Conservation (phyloP, 768 basidiomycete genomes). For the Hygrophorus russula region DNA sequence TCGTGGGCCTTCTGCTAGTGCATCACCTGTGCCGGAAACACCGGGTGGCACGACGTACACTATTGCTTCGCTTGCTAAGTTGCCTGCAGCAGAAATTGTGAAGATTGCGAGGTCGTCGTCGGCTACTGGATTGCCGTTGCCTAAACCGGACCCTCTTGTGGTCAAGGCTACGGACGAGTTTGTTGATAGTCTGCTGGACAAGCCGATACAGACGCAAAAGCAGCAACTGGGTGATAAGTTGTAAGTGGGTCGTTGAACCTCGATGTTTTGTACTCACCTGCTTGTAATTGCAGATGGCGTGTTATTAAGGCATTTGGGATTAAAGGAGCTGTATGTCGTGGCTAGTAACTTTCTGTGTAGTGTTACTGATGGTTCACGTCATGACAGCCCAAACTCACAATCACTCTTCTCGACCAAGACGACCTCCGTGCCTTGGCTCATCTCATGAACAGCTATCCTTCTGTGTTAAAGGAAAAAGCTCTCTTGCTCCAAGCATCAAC, state of each 20-base stretch:
- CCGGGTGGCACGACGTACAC: slow-evolving; percentile 44
- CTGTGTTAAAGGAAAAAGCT: slow-evolving; percentile 73
- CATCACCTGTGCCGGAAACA: slow-evolving; percentile 58
- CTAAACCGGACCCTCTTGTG: slow-evolving; percentile 61
- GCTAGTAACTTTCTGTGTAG: neutral
- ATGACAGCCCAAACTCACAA: slow-evolving; percentile 70
- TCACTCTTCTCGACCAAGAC: slow-evolving; percentile 73
- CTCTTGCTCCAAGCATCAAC: slow-evolving; percentile 14
- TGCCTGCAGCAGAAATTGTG: slow-evolving; percentile 71
- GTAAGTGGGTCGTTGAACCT: slow-evolving; percentile 23
- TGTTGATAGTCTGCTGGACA: slow-evolving; percentile 47
- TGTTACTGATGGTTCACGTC: slow-evolving; percentile 3
- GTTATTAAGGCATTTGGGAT: slow-evolving; percentile 72
- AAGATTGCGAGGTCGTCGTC: slow-evolving; percentile 44
- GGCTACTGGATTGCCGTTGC: slow-evolving; percentile 42
- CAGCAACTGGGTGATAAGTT: slow-evolving; percentile 75
- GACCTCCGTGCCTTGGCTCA: slow-evolving; percentile 77
- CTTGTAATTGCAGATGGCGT: slow-evolving; percentile 26
- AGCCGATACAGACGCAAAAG: slow-evolving; percentile 53
- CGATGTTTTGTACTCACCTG: neutral
- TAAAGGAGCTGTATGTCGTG: slow-evolving; percentile 55
- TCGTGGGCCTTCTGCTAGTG: slow-evolving; percentile 58
- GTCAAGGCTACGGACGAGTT: slow-evolving; percentile 64
- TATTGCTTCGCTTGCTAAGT: slow-evolving; percentile 54
- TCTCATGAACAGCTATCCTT: slow-evolving; percentile 79